These are phyloP conservation scores for Enteropsectra breve DNA, from an alignment of 371 early-diverging fungal genomes.

Conservation along the genomic window DNA sequence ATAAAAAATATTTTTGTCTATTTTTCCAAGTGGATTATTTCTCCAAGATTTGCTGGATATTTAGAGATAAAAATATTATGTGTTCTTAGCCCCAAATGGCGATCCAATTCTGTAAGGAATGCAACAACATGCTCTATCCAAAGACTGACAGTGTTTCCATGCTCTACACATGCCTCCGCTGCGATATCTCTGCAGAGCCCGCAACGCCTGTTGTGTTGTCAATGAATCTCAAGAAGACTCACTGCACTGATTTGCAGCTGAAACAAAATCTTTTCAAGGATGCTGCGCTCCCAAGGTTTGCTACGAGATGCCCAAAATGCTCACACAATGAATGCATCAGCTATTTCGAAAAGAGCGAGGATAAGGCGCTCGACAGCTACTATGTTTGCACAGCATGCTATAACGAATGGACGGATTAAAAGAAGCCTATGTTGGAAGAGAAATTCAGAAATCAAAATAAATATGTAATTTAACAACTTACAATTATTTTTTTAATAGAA, in stretches of 20 bases:
- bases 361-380: constrained; percentile 20
- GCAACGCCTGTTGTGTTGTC: constrained; percentile 4
- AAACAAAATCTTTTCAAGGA: constrained; percentile 19
- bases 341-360: constrained; percentile 28
- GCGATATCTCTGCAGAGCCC: background rate
- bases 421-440: no score
- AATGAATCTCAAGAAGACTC: background rate
- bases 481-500: background rate
- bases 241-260: background rate
- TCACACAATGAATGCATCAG: constrained; percentile 12
- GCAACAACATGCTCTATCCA: constrained; percentile 88
- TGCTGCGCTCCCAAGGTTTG: constrained; percentile 19
- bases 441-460: no score
- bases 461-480: background rate
- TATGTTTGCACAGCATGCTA: constrained; percentile 25
- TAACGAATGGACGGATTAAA: constrained; percentile 28
- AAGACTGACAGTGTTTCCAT: constrained; percentile 65
- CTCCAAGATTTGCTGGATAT: no score
- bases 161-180: background rate
- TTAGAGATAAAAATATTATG: no score
- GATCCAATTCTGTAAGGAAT: constrained; percentile 60
- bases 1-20: no score
- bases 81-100: constrained; percentile 32
- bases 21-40: no score
- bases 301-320: constrained; percentile 16